These are phyloP conservation scores for Suhomyces xylopsoci DNA, from an alignment of 805 yeast species.

Conservation along the genomic window DNA sequence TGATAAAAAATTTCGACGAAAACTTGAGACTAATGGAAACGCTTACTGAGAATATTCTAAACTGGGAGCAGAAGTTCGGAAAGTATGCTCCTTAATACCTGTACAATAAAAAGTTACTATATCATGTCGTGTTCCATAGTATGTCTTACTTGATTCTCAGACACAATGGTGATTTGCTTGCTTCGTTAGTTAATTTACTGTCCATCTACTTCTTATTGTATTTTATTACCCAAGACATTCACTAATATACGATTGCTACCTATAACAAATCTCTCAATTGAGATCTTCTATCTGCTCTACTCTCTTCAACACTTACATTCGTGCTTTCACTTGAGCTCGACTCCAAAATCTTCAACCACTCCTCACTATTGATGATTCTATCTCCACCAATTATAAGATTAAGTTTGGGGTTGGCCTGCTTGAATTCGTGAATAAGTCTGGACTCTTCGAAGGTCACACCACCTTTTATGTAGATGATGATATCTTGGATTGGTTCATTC, in stretches of 20 bases:
- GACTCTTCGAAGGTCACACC: conserved; percentile 95
- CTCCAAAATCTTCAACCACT: conserved; percentile 32
- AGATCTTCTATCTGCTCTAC: conserved; percentile 36
- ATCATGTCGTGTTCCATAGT: too few relatives aligned
- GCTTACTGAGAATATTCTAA: conserved; percentile 64
- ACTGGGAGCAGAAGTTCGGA: conserved; percentile 79
- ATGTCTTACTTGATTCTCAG: too few relatives aligned
- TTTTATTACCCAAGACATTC: neutral
- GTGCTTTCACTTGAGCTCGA: neutral
- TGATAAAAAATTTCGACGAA: conserved; percentile 49
- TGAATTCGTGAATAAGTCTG: conserved; percentile 71
- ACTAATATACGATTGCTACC: neutral
- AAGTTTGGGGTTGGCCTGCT: conserved; percentile 52
- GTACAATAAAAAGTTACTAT: too few relatives aligned
- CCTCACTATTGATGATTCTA: conserved; percentile 29
- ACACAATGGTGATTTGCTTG: neutral
- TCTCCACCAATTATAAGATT: conserved; percentile 79
- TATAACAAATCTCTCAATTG: conserved; percentile 35
- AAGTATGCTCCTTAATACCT: conserved; percentile 38
- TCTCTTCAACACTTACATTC: conserved; percentile 13
- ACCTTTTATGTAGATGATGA: conserved; percentile 74
- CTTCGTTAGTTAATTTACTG: neutral
- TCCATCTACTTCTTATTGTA: neutral
- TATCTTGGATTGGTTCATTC: conserved; percentile 52
- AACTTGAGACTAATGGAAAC: conserved; percentile 67